These are phyloP conservation scores for Lolium multiflorum DNA, from an alignment of 176 grass and related monocot genomes.

Conservation along the genomic window DNA sequence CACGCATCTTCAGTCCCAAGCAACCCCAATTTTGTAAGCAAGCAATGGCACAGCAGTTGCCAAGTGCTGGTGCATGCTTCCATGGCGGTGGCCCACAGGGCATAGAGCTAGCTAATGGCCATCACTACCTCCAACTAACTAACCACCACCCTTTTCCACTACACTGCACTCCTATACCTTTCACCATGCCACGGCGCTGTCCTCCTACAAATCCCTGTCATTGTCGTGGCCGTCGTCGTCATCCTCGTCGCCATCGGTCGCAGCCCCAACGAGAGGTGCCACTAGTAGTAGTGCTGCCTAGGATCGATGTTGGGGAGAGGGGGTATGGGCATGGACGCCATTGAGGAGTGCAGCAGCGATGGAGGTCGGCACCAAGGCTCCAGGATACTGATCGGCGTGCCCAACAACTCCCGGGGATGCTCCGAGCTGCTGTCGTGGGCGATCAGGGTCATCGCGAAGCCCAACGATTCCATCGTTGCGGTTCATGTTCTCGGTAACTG, in stretches of 20 bases:
- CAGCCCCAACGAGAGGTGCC: slow-evolving; percentile 5
- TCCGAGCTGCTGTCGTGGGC: slow-evolving; percentile 88
- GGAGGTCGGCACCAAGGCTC: slow-evolving; percentile 20
- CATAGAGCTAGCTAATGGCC: slow-evolving; percentile 48
- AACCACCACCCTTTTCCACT: slow-evolving; percentile 47
- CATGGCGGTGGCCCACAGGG: slow-evolving; percentile 46
- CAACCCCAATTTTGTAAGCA: slow-evolving; percentile 48
- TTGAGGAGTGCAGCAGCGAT: slow-evolving; percentile 56
- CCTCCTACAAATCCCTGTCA: slow-evolving; percentile 64
- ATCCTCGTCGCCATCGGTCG: neutral
- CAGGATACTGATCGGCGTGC: slow-evolving; percentile 82
- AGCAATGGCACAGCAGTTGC: slow-evolving; percentile 32
- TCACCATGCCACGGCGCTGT: slow-evolving; percentile 38
- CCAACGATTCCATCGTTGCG: slow-evolving; percentile 87
- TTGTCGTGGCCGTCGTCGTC: slow-evolving; percentile 48
- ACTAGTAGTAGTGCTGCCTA: slow-evolving; percentile 32
- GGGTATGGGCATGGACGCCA: slow-evolving; percentile 61
- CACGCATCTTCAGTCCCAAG: slow-evolving; percentile 59
- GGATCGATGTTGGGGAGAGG: neutral
- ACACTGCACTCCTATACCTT: slow-evolving; percentile 34
- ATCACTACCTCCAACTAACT: slow-evolving; percentile 60
- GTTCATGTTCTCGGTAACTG: slow-evolving; percentile 77
- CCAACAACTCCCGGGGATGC: slow-evolving; percentile 61
- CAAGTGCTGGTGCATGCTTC: neutral
- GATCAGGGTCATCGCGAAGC: slow-evolving; percentile 59